phyloP scores from a whole-genome alignment of 2,329 filamentous ascomycete genomes.

The Fusarium fujikuroi region DNA sequence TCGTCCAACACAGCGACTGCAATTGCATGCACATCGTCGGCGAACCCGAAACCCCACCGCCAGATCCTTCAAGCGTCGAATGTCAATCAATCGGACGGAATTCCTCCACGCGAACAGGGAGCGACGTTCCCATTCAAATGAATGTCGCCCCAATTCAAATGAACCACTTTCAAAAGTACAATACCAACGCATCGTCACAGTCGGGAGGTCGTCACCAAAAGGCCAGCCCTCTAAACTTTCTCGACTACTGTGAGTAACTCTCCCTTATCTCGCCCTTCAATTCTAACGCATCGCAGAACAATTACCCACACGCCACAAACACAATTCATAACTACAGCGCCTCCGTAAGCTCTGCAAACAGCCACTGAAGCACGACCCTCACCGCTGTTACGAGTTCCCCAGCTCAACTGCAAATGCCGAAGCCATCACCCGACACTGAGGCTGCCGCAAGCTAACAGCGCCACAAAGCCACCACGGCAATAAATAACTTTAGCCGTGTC shows the following conservation, averaged over 20 bases:
- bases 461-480: not conserved
- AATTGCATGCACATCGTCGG: slow-evolving; percentile 31
- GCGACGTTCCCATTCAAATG: slow-evolving; percentile 8
- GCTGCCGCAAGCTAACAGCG: not conserved
- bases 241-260: slow-evolving; percentile 7
- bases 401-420: slow-evolving; percentile 10
- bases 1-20: slow-evolving; percentile 28
- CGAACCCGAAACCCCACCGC: slow-evolving; percentile 1
- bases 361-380: not conserved
- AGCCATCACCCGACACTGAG: not conserved
- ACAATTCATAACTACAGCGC: not conserved
- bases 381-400: not conserved
- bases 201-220: not conserved
- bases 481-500: not conserved
- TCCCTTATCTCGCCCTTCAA: not conserved
- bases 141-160: slow-evolving; percentile 8
- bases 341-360: not conserved
- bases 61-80: not conserved
- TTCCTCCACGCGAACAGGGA: slow-evolving; percentile 4
- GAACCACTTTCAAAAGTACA: not conserved
- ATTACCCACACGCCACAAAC: not conserved
- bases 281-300: not conserved
- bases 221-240: slow-evolving; percentile 9
- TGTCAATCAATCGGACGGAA: slow-evolving; percentile 3
- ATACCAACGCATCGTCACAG: not conserved